phyloP scores from a whole-genome alignment of 257 asterid species.

The Nicotiana knightiana region DNA sequence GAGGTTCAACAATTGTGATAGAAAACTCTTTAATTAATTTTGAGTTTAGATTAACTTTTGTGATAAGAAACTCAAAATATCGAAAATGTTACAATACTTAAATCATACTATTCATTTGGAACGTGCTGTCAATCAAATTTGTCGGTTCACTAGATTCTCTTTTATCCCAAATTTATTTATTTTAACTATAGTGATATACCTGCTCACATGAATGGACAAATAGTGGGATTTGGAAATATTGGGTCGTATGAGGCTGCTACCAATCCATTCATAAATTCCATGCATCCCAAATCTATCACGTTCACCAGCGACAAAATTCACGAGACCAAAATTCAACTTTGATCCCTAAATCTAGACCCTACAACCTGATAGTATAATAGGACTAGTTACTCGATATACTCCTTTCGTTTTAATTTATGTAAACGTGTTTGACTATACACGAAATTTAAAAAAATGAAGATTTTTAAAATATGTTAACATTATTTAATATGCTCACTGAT shows the following conservation, averaged over 20 bases:
- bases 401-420: no score
- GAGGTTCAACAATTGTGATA: no score
- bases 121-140: not conserved
- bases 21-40: no score
- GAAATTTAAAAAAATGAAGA: no score
- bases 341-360: not conserved
- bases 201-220: not conserved
- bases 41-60: no score
- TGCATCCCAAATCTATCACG: not conserved
- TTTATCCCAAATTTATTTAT: not conserved
- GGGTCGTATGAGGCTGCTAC: not conserved
- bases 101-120: not conserved
- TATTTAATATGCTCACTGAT: no score
- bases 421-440: no score
- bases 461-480: no score
- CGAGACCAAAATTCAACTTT: not conserved
- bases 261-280: not conserved
- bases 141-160: constrained; percentile 9
- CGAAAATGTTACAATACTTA: not conserved
- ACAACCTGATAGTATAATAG: not conserved
- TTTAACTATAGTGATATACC: not conserved
- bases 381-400: not conserved
- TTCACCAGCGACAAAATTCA: constrained; percentile 3
- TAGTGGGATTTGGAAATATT: constrained; percentile 11
- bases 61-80: no score